Base-by-base conservation (phyloP, 768 basidiomycete species). In the Mycena rebaudengoi region DNA sequence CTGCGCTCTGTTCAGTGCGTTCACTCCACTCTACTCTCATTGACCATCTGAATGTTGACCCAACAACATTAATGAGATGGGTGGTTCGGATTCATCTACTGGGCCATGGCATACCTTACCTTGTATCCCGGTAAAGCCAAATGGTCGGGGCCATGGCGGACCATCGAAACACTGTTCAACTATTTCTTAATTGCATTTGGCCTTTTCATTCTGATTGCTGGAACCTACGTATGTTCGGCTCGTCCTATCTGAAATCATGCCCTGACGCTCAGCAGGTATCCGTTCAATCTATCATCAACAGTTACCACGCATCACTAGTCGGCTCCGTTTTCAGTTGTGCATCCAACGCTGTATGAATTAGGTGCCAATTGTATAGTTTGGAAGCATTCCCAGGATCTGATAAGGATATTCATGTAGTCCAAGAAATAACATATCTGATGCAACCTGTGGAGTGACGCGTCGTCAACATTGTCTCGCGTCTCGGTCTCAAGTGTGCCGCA, bases 71-170 rank as follows among this genome's bases (percentile, higher is more conserved):
- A 23, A 32, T 37, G 8, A 73, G 74, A 73, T 55, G 70, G 75
- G 11, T 78, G 75, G 75, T 79, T 76, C 60, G 77, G n/a, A 57
- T 82, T 80, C 66, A 80, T 81, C 21, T 81, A 80, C 72, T 82
- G 81, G 80, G 80, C 75, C 7, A 79, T 81, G 77, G 79, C 79
- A 13, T 82, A 81, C 69, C 64, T 82, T 2, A 68, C 74, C 12
- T 66, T 82, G n/a, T 71, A 79, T 61, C 79, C 80, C 2, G 75
- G 77, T 4, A 66, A 68, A 30, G 52, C 59, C 56, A 76, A 72
- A 59, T 82, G 81, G 81, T 64, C 66, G 18, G 74, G 78, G 14
- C 48, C 57, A 2, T 62, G 73, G 52, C 70, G 76, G 29, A 71
- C 69, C 16, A 32, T 71, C 5, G 79, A 81, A 66, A 82, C 81